Conservation (phyloP, 495 filamentous ascomycete species). For the Neurospora hispaniola region DNA sequence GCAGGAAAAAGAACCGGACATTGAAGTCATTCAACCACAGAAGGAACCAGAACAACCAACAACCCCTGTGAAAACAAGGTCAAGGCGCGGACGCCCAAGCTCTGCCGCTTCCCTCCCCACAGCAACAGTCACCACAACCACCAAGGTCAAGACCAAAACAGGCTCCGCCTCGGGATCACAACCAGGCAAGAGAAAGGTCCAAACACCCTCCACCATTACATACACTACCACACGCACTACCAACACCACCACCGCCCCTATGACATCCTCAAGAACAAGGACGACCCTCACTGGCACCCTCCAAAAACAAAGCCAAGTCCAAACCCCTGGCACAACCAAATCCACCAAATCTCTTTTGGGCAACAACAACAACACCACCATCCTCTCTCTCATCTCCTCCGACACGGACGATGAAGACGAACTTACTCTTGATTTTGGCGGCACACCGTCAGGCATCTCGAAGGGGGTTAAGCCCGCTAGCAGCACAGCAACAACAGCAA, state of each 20-base stretch:
- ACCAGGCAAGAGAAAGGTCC: not conserved
- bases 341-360: slow-evolving; percentile 11
- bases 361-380: slow-evolving; percentile 11
- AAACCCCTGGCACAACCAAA: not conserved
- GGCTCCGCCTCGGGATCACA: not conserved
- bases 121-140: not conserved
- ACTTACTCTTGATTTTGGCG: not conserved
- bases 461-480: no score
- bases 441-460: not conserved
- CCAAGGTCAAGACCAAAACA: not conserved
- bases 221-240: not conserved
- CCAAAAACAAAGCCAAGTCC: not conserved
- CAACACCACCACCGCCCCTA: not conserved
- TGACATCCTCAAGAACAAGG: not conserved
- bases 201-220: not conserved
- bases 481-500: no score
- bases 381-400: slow-evolving; percentile 6
- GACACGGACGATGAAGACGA: not conserved
- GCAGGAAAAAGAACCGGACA: not conserved
- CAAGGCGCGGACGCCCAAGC: not conserved
- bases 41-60: not conserved
- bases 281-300: not conserved
- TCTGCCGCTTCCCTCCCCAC: not conserved
- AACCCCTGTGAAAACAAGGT: not conserved
- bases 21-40: not conserved